Evolutionary conservation across 2,329 filamentous ascomycete species (phyloP).

Genomic region (Colletotrichum agaves): DNA sequence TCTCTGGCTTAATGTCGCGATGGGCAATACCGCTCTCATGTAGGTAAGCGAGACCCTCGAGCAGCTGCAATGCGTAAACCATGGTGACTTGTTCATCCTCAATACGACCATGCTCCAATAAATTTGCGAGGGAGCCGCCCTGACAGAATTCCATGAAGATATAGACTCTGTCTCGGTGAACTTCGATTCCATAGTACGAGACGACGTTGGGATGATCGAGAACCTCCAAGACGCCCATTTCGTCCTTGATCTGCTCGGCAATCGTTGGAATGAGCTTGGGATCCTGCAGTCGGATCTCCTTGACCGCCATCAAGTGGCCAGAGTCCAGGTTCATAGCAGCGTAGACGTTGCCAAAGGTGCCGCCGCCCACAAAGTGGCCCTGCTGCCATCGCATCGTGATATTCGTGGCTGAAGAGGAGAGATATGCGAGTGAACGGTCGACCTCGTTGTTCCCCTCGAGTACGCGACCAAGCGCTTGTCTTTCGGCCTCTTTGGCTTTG

Average conservation of each 20-base stretch:
- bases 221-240: conserved; percentile 96
- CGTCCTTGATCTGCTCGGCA: conserved; percentile 92
- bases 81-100: conserved; percentile 98
- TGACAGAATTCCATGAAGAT: conserved; percentile 99
- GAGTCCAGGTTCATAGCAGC: conserved; percentile 97
- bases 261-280: conserved; percentile 95
- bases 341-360: conserved; percentile 97
- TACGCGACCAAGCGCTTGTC: conserved; percentile 88
- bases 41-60: conserved; percentile 93
- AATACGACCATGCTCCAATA: conserved; percentile 95
- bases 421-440: conserved; percentile 90
- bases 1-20: conserved; percentile 97
- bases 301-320: conserved; percentile 96
- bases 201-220: conserved; percentile 98
- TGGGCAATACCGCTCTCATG: conserved; percentile 94
- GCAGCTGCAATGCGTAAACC: conserved; percentile 93
- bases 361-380: conserved; percentile 96
- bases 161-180: conserved; percentile 98
- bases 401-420: conserved; percentile 94
- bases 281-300: conserved; percentile 97
- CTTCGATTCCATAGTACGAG: conserved; percentile 97
- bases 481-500: conserved; percentile 83
- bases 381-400: conserved; percentile 98
- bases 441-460: conserved; percentile 96
- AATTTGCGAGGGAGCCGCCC: conserved; percentile 87